Conservation (phyloP, 2,329 filamentous ascomycete species). For the Aureobasidium sp. region DNA sequence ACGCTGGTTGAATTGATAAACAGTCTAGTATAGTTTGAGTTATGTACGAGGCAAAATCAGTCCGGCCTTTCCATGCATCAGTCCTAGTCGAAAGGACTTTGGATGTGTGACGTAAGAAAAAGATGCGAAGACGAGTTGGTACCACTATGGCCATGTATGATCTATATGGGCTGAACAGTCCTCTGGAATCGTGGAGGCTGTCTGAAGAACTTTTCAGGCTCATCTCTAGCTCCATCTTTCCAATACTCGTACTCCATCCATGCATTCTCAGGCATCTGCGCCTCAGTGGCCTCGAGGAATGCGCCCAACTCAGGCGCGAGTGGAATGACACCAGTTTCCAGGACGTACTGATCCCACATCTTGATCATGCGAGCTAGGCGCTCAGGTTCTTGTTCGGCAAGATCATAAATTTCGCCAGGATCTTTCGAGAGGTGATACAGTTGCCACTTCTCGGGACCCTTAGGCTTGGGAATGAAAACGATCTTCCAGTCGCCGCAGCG, state of each 20-base stretch:
- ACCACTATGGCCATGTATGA: not conserved
- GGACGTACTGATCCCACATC: conserved; percentile 49
- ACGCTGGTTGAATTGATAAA: not conserved
- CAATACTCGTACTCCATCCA: conserved; percentile 61
- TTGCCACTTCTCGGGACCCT: conserved; percentile 49
- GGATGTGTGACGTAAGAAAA: not conserved
- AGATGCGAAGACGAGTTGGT: not conserved
- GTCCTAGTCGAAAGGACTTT: not conserved
- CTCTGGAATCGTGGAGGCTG: conserved; percentile 24
- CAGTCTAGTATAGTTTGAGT: too few relatives aligned
- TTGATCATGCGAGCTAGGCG: conserved; percentile 40
- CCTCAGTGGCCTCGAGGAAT: conserved; percentile 52
- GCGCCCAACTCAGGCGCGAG: conserved; percentile 49
- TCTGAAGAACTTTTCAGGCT: conserved; percentile 27
- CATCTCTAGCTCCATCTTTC: conserved; percentile 42
- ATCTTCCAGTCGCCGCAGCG: conserved; percentile 51
- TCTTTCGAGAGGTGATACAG: conserved; percentile 46
- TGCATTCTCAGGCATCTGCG: conserved; percentile 56
- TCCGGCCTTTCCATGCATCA: too few relatives aligned
- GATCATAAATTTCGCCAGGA: conserved; percentile 38
- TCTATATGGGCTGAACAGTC: conserved; percentile 16
- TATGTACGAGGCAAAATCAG: too few relatives aligned
- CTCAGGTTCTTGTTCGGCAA: conserved; percentile 31
- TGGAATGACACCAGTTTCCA: conserved; percentile 53
- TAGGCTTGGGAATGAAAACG: conserved; percentile 48